A percentile compares a stretch with the other conserved stretches of the same genome.
These are phyloP conservation scores for Debaryomyces coudertii DNA, from an alignment of 1,139 yeast genomes.

Conservation along the genomic window DNA sequence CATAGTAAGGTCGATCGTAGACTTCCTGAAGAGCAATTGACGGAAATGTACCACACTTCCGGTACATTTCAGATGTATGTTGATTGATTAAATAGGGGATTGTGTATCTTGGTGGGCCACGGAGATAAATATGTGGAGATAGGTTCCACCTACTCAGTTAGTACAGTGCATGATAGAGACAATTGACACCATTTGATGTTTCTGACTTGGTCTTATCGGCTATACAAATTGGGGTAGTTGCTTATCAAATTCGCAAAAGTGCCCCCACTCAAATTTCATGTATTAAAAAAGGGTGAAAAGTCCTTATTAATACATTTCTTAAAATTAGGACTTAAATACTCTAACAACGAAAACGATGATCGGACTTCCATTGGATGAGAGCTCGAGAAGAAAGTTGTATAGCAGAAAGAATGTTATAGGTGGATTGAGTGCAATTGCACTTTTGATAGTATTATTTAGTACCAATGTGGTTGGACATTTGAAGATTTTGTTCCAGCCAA, in stretches of 20 bases:
- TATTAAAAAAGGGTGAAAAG: not conserved
- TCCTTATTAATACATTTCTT: not conserved
- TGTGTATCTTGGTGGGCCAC: too few species aligned
- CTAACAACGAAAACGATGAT: constrained; percentile 8
- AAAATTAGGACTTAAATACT: not conserved
- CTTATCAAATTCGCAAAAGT: not conserved
- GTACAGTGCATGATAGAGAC: too few species aligned
- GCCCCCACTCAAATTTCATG: not conserved
- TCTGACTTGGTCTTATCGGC: not conserved
- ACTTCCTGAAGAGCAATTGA: too few species aligned
- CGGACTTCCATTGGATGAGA: constrained; percentile 14
- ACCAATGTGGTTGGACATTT: constrained; percentile 28
- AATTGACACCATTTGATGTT: not conserved
- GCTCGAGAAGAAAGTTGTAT: not conserved
- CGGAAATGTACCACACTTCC: not conserved
- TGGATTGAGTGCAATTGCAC: constrained; percentile 16
- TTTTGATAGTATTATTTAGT: constrained; percentile 23
- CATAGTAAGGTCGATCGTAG: not conserved
- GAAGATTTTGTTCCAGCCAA: constrained; percentile 26
- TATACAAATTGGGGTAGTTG: not conserved
- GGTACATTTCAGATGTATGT: not conserved
- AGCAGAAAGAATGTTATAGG: constrained; percentile 13
- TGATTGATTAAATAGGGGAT: not conserved
- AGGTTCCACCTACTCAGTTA: too few species aligned
- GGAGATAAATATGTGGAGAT: too few species aligned